phyloP scores from a whole-genome alignment of 2,329 filamentous ascomycete genomes.

The Colletotrichum falcatum region DNA sequence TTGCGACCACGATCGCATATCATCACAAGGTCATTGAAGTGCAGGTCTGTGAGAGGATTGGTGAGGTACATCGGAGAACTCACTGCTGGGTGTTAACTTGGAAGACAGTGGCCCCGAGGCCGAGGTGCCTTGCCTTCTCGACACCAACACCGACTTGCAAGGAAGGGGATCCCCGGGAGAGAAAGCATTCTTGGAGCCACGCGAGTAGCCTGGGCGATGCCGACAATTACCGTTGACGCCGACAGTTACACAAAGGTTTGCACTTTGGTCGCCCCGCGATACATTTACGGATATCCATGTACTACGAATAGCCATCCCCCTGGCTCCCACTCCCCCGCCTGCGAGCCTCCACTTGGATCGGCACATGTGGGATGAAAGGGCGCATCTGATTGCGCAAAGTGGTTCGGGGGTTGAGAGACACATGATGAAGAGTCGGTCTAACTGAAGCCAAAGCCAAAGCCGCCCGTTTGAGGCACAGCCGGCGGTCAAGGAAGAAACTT shows the following conservation, averaged over 20 bases:
- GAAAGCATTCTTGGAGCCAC: slow-evolving; percentile 8
- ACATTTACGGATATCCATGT: slow-evolving; percentile 1
- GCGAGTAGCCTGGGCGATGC: background rate
- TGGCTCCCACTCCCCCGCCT: slow-evolving; percentile 13
- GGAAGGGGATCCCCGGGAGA: slow-evolving; percentile 17
- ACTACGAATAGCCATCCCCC: background rate
- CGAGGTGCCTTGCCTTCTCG: background rate
- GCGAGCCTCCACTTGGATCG: slow-evolving; percentile 27
- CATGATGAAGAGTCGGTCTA: background rate
- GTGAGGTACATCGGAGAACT: background rate
- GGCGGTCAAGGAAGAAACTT: background rate
- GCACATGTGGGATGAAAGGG: slow-evolving; percentile 29
- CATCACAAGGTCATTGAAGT: background rate
- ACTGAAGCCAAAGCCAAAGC: background rate
- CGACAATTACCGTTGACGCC: slow-evolving; percentile 28
- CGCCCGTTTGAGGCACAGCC: background rate
- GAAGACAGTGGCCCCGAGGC: slow-evolving; percentile 12
- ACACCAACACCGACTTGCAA: slow-evolving; percentile 12
- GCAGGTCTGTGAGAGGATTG: background rate
- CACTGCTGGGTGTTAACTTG: too few relatives aligned
- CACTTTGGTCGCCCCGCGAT: slow-evolving; percentile 1
- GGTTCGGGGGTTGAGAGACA: background rate
- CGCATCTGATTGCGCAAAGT: slow-evolving; percentile 26
- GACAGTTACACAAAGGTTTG: background rate
- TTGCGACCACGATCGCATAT: slow-evolving; percentile 9